Evolutionary conservation across 371 early-diverging fungal genomes (phyloP).

Genomic region (Mucor plumbeus): DNA sequence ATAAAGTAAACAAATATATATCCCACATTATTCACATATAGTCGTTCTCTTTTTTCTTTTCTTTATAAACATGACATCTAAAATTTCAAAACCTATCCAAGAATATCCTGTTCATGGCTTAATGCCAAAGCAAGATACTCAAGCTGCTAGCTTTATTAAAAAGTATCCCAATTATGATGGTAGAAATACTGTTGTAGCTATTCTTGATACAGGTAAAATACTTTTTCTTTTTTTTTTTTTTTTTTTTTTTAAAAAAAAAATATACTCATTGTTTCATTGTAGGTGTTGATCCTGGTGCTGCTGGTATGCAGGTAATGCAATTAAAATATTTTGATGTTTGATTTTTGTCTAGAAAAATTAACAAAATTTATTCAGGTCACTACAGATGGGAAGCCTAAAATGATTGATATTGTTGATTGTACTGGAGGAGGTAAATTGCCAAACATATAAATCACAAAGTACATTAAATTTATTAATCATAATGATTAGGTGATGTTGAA

Average conservation of each 20-base stretch:
- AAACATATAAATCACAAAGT: not conserved
- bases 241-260: not conserved
- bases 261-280: not conserved
- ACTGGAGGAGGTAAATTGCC: slow-evolving; percentile 70
- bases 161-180: slow-evolving; percentile 90
- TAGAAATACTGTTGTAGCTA: slow-evolving; percentile 86
- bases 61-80: slow-evolving; percentile 6
- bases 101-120: slow-evolving; percentile 74
- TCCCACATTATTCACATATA: not conserved
- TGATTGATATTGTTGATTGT: slow-evolving; percentile 93
- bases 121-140: slow-evolving; percentile 84
- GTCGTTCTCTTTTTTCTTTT: not conserved
- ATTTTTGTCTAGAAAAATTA: no score
- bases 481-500: slow-evolving; percentile 70
- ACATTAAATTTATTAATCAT: not conserved
- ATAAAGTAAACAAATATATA: not conserved
- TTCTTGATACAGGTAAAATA: slow-evolving; percentile 80
- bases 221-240: no score
- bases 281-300: slow-evolving; percentile 91
- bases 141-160: slow-evolving; percentile 81
- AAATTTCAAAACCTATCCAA: slow-evolving; percentile 48
- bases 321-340: no score
- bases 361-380: slow-evolving; percentile 60
- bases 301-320: slow-evolving; percentile 70
- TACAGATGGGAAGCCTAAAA: slow-evolving; percentile 87